Conservation (phyloP, 108 stramenopile species). For the Nitzschia sp. region DNA sequence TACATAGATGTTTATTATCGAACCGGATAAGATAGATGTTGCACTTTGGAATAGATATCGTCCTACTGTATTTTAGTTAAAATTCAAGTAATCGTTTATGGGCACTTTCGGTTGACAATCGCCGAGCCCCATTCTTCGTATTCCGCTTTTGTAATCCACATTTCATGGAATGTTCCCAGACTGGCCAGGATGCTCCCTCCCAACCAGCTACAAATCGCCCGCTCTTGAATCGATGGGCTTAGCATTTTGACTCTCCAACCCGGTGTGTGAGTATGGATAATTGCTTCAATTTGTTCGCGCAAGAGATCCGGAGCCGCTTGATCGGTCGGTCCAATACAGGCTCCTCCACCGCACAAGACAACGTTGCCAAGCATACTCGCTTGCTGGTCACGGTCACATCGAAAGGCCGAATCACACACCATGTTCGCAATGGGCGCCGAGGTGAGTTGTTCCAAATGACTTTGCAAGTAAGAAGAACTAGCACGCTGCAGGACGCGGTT, state of each 20-base stretch:
- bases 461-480: constrained; percentile 47
- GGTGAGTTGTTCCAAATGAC: constrained; percentile 48
- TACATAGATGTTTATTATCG: no score
- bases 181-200: constrained; percentile 97
- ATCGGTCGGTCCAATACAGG: constrained; percentile 75
- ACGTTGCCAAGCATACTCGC: constrained; percentile 78
- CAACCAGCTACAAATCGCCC: constrained; percentile 85
- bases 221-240: constrained; percentile 65
- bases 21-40: no score
- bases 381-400: constrained; percentile 90
- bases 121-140: constrained; percentile 95
- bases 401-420: constrained; percentile 86
- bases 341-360: constrained; percentile 82
- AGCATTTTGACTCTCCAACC: constrained; percentile 89
- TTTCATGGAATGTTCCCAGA: constrained; percentile 95
- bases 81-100: no score
- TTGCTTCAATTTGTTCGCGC: constrained; percentile 77
- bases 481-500: constrained; percentile 44
- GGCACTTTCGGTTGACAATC: constrained; percentile 95
- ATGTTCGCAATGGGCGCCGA: constrained; percentile 74
- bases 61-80: no score
- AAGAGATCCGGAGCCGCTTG: constrained; percentile 77
- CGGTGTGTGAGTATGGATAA: constrained; percentile 85
- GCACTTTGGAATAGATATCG: no score
- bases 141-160: constrained; percentile 95